phyloP scores from a whole-genome alignment of 441 rosid species.

The Metrosideros polymorpha region DNA sequence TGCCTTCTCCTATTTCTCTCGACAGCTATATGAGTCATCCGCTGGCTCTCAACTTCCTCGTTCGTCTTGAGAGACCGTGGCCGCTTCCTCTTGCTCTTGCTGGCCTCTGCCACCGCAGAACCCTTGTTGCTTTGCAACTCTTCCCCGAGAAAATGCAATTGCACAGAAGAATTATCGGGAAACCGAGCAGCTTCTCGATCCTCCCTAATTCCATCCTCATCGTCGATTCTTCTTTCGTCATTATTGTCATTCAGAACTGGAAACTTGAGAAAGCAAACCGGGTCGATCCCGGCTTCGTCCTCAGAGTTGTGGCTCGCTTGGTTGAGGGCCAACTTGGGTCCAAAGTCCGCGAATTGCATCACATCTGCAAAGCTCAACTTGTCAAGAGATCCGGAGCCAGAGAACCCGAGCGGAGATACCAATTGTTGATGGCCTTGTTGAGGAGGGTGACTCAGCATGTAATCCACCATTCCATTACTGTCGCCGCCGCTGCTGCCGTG shows the following conservation, averaged over 20 bases:
- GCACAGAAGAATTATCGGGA: constrained; percentile 40
- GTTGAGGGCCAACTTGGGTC: constrained; percentile 58
- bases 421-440: constrained; percentile 28
- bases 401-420: constrained; percentile 25
- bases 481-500: background rate
- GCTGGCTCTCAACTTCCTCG: constrained; percentile 87
- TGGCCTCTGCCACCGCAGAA: constrained; percentile 5
- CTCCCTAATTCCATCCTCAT: constrained; percentile 15
- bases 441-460: constrained; percentile 36
- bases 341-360: constrained; percentile 85
- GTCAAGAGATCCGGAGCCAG: constrained; percentile 42
- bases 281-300: constrained; percentile 62
- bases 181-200: constrained; percentile 38
- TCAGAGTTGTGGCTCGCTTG: constrained; percentile 36
- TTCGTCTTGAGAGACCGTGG: constrained; percentile 68
- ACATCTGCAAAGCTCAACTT: constrained; percentile 74
- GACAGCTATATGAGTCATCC: constrained; percentile 90
- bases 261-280: constrained; percentile 75
- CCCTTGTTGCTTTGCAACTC: constrained; percentile 17
- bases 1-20: constrained; percentile 88
- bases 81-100: constrained; percentile 70
- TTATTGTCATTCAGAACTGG: constrained; percentile 57
- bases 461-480: constrained; percentile 40
- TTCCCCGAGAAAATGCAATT: constrained; percentile 33
- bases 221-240: constrained; percentile 9